Evolutionary conservation across 257 asterid genomes (phyloP).

Genomic region (Paulownia fortunei): DNA sequence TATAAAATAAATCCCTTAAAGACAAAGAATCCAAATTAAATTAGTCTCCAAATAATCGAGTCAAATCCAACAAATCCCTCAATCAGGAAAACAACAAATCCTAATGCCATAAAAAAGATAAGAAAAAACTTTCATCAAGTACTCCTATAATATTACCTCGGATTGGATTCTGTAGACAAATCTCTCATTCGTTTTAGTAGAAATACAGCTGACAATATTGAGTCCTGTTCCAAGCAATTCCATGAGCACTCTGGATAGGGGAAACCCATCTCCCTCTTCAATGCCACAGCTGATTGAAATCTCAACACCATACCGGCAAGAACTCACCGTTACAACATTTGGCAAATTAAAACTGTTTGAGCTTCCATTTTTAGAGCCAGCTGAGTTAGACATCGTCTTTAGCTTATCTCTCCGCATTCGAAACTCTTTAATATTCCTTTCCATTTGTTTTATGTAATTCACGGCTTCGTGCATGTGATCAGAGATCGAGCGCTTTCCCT

Average conservation of each 20-base stretch:
- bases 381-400: slow-evolving; percentile 13
- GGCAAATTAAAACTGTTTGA: not conserved
- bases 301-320: slow-evolving; percentile 46
- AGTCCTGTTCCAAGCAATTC: slow-evolving; percentile 42
- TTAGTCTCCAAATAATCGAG: no score
- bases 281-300: slow-evolving; percentile 37
- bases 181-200: slow-evolving; percentile 41
- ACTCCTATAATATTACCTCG: slow-evolving; percentile 43
- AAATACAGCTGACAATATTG: slow-evolving; percentile 44
- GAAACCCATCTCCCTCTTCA: slow-evolving; percentile 16
- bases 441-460: slow-evolving; percentile 50
- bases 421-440: slow-evolving; percentile 48
- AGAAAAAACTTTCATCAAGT: no score
- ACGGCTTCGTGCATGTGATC: slow-evolving; percentile 58
- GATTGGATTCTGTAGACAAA: slow-evolving; percentile 46
- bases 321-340: slow-evolving; percentile 39
- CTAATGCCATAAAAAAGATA: not conserved
- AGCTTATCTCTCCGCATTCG: slow-evolving; percentile 39
- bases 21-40: no score
- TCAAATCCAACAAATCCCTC: no score
- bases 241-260: slow-evolving; percentile 47
- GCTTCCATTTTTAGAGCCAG: not conserved
- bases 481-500: slow-evolving; percentile 63
- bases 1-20: no score
- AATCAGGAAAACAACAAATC: not conserved